Evolutionary conservation across 2,329 filamentous ascomycete species (phyloP).

Genomic region (Clarireedia monteithiana): DNA sequence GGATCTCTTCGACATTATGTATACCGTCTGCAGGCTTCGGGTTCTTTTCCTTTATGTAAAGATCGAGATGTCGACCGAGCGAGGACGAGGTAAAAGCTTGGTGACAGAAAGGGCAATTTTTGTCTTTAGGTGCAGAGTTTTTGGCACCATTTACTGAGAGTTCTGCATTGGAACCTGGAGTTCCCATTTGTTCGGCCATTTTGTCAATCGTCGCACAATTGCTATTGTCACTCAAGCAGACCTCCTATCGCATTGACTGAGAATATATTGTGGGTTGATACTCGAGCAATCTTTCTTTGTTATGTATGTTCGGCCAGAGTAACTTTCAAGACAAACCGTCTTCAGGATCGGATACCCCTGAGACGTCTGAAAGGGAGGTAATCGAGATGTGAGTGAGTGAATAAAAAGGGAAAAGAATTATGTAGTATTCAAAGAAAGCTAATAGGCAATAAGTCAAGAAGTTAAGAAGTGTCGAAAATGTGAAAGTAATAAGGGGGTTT

Average conservation of each 20-base stretch:
- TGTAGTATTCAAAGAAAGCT: no score
- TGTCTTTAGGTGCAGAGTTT: slow-evolving; percentile 56
- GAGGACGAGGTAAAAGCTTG: slow-evolving; percentile 92
- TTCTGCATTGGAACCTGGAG: slow-evolving; percentile 28
- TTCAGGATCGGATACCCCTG: slow-evolving; percentile 3
- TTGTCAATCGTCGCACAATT: background rate
- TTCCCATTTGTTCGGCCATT: slow-evolving; percentile 30
- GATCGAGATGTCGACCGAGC: slow-evolving; percentile 84
- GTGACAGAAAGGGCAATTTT: slow-evolving; percentile 78
- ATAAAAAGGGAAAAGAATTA: no score
- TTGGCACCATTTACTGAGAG: slow-evolving; percentile 26
- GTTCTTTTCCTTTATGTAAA: slow-evolving; percentile 91
- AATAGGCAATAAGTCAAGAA: no score
- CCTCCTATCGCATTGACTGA: slow-evolving; percentile 21
- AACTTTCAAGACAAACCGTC: background rate
- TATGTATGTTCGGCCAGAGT: background rate
- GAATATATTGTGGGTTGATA: background rate
- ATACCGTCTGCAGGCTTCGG: slow-evolving; percentile 79
- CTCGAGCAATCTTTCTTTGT: background rate
- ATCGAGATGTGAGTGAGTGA: no score
- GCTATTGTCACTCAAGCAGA: background rate
- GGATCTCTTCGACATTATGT: slow-evolving; percentile 85
- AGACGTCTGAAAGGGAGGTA: background rate
- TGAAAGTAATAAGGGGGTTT: slow-evolving; percentile 8
- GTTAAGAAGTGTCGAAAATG: background rate